Evolutionary conservation across 768 basidiomycete species (phyloP).

Genomic region (Strobilomyces echinocephalus): DNA sequence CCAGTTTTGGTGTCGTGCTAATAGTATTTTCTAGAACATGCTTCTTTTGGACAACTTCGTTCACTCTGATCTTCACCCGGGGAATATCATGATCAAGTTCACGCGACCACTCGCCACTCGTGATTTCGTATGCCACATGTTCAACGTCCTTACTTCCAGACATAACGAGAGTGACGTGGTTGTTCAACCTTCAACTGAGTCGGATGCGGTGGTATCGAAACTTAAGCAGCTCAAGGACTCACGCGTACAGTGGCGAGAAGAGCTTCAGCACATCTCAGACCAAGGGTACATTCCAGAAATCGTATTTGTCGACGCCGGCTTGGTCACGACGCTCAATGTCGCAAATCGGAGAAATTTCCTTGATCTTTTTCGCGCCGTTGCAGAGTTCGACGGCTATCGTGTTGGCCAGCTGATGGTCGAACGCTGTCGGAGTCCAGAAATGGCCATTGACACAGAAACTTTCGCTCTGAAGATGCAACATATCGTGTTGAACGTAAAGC

Average conservation of each 20-base stretch:
- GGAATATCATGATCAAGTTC: slow-evolving; percentile 98
- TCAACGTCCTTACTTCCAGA: slow-evolving; percentile 47
- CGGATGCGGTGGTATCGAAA: slow-evolving; percentile 61
- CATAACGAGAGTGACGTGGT: slow-evolving; percentile 19
- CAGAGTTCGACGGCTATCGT: slow-evolving; percentile 95
- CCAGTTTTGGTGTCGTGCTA: not conserved
- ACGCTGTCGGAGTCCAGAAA: slow-evolving; percentile 85
- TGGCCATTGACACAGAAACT: slow-evolving; percentile 87
- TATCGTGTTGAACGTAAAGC: slow-evolving; percentile 87
- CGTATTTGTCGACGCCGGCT: slow-evolving; percentile 94
- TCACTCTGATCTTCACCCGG: slow-evolving; percentile 86
- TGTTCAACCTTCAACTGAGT: slow-evolving; percentile 37
- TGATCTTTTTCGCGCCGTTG: slow-evolving; percentile 92
- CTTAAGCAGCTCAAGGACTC: slow-evolving; percentile 57
- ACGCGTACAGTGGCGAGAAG: slow-evolving; percentile 64
- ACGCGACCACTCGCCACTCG: slow-evolving; percentile 74
- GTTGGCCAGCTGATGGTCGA: slow-evolving; percentile 95
- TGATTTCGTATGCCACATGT: slow-evolving; percentile 58
- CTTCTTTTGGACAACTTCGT: slow-evolving; percentile 96
- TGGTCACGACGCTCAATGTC: slow-evolving; percentile 82
- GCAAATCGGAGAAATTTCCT: slow-evolving; percentile 90
- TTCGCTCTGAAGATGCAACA: slow-evolving; percentile 99
- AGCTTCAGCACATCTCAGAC: slow-evolving; percentile 55
- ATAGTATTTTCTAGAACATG: slow-evolving; percentile 69
- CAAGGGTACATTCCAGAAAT: slow-evolving; percentile 90